These are phyloP conservation scores for Ceratocystis cubensis DNA, from an alignment of 2,329 filamentous ascomycete genomes.

Conservation along the genomic window DNA sequence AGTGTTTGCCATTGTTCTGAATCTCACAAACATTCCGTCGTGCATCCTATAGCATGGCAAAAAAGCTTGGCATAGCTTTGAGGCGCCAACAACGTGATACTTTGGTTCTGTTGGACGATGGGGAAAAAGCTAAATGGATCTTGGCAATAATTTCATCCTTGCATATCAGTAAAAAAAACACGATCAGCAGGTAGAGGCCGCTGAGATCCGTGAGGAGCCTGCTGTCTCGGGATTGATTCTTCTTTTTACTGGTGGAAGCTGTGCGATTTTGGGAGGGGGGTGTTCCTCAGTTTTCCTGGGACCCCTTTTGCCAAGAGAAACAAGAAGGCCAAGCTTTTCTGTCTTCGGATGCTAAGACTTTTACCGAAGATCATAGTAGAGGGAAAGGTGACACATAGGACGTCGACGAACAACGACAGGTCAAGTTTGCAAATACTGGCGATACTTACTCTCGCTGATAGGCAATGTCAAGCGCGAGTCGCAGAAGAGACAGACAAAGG, in stretches of 20 bases:
- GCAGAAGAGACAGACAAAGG: background rate
- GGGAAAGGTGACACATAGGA: background rate
- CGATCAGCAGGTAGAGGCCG: background rate
- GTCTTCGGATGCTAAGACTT: slow-evolving; percentile 8
- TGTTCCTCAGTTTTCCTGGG: background rate
- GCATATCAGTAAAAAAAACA: slow-evolving; percentile 4
- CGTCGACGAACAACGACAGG: background rate
- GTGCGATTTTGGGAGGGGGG: background rate
- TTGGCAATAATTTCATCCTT: slow-evolving; percentile 11
- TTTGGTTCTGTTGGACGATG: background rate
- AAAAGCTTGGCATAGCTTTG: slow-evolving; percentile 12
- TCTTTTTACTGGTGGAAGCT: background rate
- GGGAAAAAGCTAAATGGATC: slow-evolving; percentile 11
- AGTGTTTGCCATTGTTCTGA: background rate
- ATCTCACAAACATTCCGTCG: slow-evolving; percentile 9
- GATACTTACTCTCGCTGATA: background rate
- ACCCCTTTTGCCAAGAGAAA: slow-evolving; percentile 8
- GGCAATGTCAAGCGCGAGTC: no score
- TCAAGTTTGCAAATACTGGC: background rate
- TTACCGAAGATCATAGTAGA: slow-evolving; percentile 7
- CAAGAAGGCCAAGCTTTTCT: slow-evolving; percentile 11
- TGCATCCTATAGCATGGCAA: slow-evolving; percentile 10
- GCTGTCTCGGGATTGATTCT: background rate
- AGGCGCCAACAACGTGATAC: background rate
- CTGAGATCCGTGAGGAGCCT: slow-evolving; percentile 1